Evolutionary conservation across 1,284 basidiomycete genomes (phyloP), one percentile per base, ranked within the genome.

Genomic region (Ceratobasidium sp.): DNA sequence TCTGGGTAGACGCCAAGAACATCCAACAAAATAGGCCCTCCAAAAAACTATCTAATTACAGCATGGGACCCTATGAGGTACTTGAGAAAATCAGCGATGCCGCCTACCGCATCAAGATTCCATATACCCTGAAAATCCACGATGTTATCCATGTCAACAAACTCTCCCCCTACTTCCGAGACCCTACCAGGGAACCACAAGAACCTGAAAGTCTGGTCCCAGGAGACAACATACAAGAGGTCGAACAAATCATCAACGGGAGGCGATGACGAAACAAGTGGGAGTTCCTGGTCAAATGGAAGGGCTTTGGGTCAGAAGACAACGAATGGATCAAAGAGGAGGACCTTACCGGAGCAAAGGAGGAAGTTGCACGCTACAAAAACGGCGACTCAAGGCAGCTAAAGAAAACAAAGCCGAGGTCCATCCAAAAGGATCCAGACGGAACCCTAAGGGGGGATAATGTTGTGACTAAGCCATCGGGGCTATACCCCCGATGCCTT

Each of bases 61-160:
- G 79, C 12, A 67, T 83, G n/a, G 86, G 87, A 33, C 87, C 86
- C 0, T 88, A 83, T 80, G 74, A 73, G 8, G 81, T 88, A 41
- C 60, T 71, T 1, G 55, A 82, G 48, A 80, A 81, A 23, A 66
- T 86, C 16, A 80, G 82, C n/a, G 50, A 76, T 0, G 59, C 79
- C 10, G 80, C 82, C 0, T 87, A 84, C 78, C 50, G 79, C 57
- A 80, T 87, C 18, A 62, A 84, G 60, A 81, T 88, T 20, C 85
- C 87, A 1, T 23, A 65, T 6, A 46, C 80, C 12, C 74, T 83
- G 80, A 78, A 80, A 70, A 81, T 87, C 2, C 86, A 88, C 78
- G 78, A 82, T 3, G 83, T 87, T 2, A 87, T 87, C 81, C 83
- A 86, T 77, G 82, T 83, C 30, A 16, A 14, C 44, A 78, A 78